Evolutionary conservation across 2,329 filamentous ascomycete genomes (phyloP), one percentile per base, ranked within the genome.

Genomic region (Ophiostoma sp.): DNA sequence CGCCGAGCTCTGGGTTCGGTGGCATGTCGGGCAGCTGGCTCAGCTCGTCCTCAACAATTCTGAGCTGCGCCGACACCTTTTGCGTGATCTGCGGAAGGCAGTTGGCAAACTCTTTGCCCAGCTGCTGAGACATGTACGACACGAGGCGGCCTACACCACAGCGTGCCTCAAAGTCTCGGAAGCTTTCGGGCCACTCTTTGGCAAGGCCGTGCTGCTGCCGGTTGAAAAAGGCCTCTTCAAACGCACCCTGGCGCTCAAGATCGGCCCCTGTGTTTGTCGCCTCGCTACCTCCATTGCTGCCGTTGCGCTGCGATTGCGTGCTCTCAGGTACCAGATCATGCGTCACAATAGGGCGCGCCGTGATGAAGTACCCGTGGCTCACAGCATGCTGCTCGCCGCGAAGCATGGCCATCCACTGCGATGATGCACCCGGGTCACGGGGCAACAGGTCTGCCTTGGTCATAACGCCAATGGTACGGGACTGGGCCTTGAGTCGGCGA

Each of bases 391-490:
- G 83, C 1, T 84, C 75, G 0, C 87, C 86, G 0, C 81, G 79
- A 4, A 96, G 81, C 68, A 93, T 88, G 0, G 83, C 79, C 0
- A 85, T 75, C 84, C 90, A 91, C 68, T 88, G 86, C 0, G 77
- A 72, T 0, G 68, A 16, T 0, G 81, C 78, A 0, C 85, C 78
- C 1, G 82, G 80, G 0, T 82, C 82, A 0, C 78, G 75, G 0
- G 86, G 83, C 0, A 93, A 78, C 0, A 90, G 83, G 71, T 97
- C 93, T 0, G 93, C 92, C 74, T 96, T 97, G 0, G 93, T 97
- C 16, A 97, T 82, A 0, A 96, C 90, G 0, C 91, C 91, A 67
- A 91, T 82, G 0, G 88, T 90, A 1, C 89, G 82, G 3, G 80
- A 71, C 2, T 84, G 80, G 0, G 89, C 89, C 1, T 80, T 80